phyloP scores from a whole-genome alignment of 176 grass and related monocot genomes.

The Coix lacrymajobi region DNA sequence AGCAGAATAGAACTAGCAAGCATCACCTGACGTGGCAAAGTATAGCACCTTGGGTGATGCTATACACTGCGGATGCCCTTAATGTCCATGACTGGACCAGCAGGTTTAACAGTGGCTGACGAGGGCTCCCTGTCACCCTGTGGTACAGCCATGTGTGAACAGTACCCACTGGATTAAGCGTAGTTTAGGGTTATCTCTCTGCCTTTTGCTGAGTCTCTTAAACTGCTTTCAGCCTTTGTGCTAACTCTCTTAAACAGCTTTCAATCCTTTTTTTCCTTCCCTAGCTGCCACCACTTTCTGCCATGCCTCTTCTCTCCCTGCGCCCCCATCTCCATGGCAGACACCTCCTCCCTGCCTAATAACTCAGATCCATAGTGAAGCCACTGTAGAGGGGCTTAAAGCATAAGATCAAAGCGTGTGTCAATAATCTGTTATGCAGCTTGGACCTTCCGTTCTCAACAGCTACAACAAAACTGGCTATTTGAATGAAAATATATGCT shows the following conservation, averaged over 20 bases:
- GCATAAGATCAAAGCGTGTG: not conserved
- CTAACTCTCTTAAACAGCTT: not conserved
- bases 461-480: not conserved
- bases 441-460: not conserved
- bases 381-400: not conserved
- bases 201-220: not conserved
- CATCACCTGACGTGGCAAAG: too few species aligned
- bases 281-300: not conserved
- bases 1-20: too few species aligned
- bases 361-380: not conserved
- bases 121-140: not conserved
- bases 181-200: not conserved
- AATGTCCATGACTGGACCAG: not conserved
- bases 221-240: not conserved
- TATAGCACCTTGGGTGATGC: too few species aligned
- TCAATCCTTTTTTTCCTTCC: not conserved
- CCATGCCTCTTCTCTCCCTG: not conserved
- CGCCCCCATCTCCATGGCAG: not conserved
- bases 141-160: not conserved
- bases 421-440: conserved; percentile 2
- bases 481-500: not conserved
- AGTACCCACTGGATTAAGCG: not conserved
- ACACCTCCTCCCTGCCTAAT: not conserved
- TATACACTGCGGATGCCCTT: too few species aligned
- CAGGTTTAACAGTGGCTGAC: not conserved